Conservation (phyloP, 176 grass and related monocot genomes). For the Alopecurus myosuroides region DNA sequence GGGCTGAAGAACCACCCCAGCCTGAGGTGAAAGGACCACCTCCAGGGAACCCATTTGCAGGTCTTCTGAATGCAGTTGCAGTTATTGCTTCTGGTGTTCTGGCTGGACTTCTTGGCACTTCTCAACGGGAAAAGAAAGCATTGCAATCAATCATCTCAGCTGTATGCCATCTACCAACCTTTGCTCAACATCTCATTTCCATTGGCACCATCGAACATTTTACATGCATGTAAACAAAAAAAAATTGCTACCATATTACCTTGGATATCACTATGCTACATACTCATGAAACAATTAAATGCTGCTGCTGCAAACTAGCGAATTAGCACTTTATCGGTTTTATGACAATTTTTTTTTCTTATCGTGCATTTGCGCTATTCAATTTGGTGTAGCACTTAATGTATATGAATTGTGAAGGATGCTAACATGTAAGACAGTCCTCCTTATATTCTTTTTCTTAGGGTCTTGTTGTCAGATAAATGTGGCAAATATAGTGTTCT, state of each 20-base stretch:
- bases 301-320: neutral
- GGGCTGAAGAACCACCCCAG: conserved; percentile 18
- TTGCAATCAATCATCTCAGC: conserved; percentile 58
- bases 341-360: neutral
- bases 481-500: neutral
- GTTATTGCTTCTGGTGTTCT: conserved; percentile 79
- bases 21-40: conserved; percentile 32
- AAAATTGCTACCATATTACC: neutral
- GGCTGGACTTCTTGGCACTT: conserved; percentile 67
- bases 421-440: neutral
- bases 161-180: conserved; percentile 58
- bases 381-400: neutral
- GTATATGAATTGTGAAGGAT: neutral
- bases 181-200: neutral
- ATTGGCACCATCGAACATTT: neutral
- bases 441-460: neutral
- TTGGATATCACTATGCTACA: neutral
- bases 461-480: neutral
- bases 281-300: neutral
- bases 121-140: conserved; percentile 65
- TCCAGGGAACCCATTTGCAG: conserved; percentile 50
- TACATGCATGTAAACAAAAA: neutral
- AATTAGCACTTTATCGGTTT: neutral
- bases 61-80: conserved; percentile 64
- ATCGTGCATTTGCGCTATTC: neutral